A percentile compares a stretch with the other conserved stretches of the same genome.
Conservation (phyloP, 345 rosid species). For the Luvunga scandens region DNA sequence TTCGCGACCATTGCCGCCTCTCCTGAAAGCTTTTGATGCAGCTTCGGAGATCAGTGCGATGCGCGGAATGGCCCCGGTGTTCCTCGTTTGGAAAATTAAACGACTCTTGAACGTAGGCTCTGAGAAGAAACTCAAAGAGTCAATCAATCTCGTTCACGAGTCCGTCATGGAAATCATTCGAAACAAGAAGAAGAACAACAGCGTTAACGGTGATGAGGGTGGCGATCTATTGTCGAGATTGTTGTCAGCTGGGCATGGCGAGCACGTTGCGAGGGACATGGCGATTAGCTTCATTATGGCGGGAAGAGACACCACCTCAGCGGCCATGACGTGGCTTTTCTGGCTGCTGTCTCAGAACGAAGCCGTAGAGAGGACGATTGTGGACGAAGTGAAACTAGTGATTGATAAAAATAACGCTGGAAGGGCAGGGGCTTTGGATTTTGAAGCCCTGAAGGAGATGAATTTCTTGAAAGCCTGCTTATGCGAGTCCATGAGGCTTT, state of each 20-base stretch:
- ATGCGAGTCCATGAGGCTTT: slow-evolving; percentile 70
- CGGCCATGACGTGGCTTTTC: slow-evolving; percentile 74
- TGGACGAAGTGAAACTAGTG: slow-evolving; percentile 30
- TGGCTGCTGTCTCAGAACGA: slow-evolving; percentile 49
- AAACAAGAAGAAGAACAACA: slow-evolving; percentile 24
- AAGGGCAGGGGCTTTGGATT: slow-evolving; percentile 18
- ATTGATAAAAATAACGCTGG: not conserved
- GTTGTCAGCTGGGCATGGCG: slow-evolving; percentile 39
- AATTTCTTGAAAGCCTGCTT: slow-evolving; percentile 52
- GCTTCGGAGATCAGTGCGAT: slow-evolving; percentile 56
- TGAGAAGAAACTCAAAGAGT: slow-evolving; percentile 53
- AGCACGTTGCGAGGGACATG: slow-evolving; percentile 56
- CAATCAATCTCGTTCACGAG: slow-evolving; percentile 36
- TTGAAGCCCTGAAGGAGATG: slow-evolving; percentile 44
- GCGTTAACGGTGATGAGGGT: not conserved
- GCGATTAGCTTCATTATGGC: slow-evolving; percentile 67
- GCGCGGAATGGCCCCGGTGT: slow-evolving; percentile 48
- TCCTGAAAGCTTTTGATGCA: slow-evolving; percentile 48
- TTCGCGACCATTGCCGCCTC: slow-evolving; percentile 36
- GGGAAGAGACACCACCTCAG: slow-evolving; percentile 67
- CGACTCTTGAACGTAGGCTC: slow-evolving; percentile 49
- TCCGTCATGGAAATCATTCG: slow-evolving; percentile 37
- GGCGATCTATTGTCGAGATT: slow-evolving; percentile 53
- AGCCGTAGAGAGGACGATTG: slow-evolving; percentile 28
- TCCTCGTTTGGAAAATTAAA: slow-evolving; percentile 64